Evolutionary conservation across 345 rosid genomes (phyloP), one percentile per base, ranked within the genome.

Genomic region (Aquilaria yunnanensis): DNA sequence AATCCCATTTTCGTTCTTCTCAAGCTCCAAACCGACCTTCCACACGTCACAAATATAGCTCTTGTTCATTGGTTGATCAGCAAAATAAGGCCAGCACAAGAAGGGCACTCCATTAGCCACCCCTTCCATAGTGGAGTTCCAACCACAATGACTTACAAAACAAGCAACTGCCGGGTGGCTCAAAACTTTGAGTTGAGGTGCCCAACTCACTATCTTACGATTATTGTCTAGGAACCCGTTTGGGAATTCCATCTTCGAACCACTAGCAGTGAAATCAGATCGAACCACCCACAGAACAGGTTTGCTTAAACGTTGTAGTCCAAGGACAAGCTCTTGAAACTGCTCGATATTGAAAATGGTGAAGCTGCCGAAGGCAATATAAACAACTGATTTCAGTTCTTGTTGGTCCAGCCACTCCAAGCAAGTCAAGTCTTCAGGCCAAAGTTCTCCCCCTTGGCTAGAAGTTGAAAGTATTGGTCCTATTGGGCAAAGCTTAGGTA

Each of bases 51-150:
- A 81, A 54, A 75, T 75, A 59, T 75, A 85, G 4, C 62, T 47
- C 69, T 57, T 58, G 60, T 72, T 79, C 48, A 41, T 72, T 57
- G 72, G 78, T 30, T 77, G 88, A 50, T 81, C 90, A 6, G 72
- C 73, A 48, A 78, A 77, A 61, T 67, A 72, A 31, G 88, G 92
- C 59, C 80, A 67, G 49, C 86, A 79, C 32, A 82, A 37, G 74
- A 88, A 66, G 7, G 90, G 89, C 14, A 78, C 59, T 4, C 88
- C 88, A 23, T 65, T 78, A 55, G 75, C 60, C 2, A 72, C 67
- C 12, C 80, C 86, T 68, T 88, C 89, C 58, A 83, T 64, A 0
- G 23, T 45, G 4, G 61, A 64, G 46, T 60, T 64, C 68, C 68
- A 64, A 33, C 68, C 68, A 14, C 55, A 32, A 45, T 64, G 68